phyloP scores from a whole-genome alignment of 495 filamentous ascomycete species.

The Aspergillus baeticus region DNA sequence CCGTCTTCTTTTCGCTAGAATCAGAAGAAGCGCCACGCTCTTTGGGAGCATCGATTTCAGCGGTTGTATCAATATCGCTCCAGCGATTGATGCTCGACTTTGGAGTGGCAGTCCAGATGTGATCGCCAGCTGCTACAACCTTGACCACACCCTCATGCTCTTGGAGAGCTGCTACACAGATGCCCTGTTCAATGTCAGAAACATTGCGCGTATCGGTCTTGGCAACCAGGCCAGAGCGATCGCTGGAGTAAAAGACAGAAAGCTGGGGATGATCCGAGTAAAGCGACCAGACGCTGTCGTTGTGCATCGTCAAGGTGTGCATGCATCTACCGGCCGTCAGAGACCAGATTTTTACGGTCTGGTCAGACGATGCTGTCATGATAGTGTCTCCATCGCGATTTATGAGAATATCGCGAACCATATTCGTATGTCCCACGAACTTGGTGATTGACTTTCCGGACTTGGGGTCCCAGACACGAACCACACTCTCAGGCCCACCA shows the following conservation, averaged over 20 bases:
- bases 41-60: constrained; percentile 54
- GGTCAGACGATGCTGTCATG: constrained; percentile 92
- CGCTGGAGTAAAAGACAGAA: constrained; percentile 89
- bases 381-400: constrained; percentile 86
- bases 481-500: constrained; percentile 91
- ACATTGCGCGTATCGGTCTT: constrained; percentile 85
- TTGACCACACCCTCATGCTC: constrained; percentile 89
- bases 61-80: constrained; percentile 78
- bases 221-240: constrained; percentile 85
- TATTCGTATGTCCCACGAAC: constrained; percentile 97
- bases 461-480: constrained; percentile 88
- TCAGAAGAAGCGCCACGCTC: constrained; percentile 37
- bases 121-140: constrained; percentile 73
- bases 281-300: constrained; percentile 95
- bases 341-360: constrained; percentile 97
- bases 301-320: constrained; percentile 98
- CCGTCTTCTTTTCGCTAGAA: not conserved
- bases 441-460: constrained; percentile 91
- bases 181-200: constrained; percentile 81
- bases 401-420: constrained; percentile 85
- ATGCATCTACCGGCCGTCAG: constrained; percentile 91
- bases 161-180: constrained; percentile 83
- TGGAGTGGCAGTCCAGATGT: constrained; percentile 92
- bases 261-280: constrained; percentile 85
- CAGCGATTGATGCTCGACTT: constrained; percentile 95